Base-by-base conservation (phyloP, 1,284 basidiomycete genomes). In the Pyrrhoderma noxium region DNA sequence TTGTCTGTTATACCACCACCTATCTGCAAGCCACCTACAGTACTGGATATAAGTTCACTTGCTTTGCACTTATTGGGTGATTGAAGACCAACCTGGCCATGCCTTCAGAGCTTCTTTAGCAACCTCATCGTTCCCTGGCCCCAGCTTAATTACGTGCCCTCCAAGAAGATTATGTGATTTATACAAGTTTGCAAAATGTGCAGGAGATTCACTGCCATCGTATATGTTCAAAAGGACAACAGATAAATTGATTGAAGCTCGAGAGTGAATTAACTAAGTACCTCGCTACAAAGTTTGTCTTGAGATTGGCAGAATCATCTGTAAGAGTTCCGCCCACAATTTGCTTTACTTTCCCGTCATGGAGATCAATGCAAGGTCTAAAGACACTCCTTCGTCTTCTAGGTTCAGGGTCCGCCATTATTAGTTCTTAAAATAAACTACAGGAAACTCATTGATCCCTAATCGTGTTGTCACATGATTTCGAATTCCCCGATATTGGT, bases 91-190 rank as follows among this genome's bases (percentile, higher is more conserved):
- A 86, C 89, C 80, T 63, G 81, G 82, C 96, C 96, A 99, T 19
- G 87, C 81, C 8, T 66, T 64, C 11, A 98, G 71, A 1, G 94
- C 94, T 52, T 88, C 81, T 55, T 69, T 76, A 4, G 96, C 95
- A 8, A 94, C 92, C 8, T 74, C 75, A 57, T 97, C 93, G 61
- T 99, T 99, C 11, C 82, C 74, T 1, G 85, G 81, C 3, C 96
- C 96, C 5, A 99, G 81, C 70, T 97, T 99, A 62, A 99, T 98
- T 34, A 99, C 83, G 74, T 99, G 96, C 0, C 92, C 94, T 0
- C 95, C 96, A 37, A 70, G 71, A 1, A 99, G 76, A 19, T 71
- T 67, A 60, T 93, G 68, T 21, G 74, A 58, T 55, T 70, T 75
- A 65, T 99, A 99, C 38, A 98, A 71, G 27, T 74, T 69, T 2